phyloP scores from a whole-genome alignment of 352 stramenopile species.

The Saprolegnia diclina region DNA sequence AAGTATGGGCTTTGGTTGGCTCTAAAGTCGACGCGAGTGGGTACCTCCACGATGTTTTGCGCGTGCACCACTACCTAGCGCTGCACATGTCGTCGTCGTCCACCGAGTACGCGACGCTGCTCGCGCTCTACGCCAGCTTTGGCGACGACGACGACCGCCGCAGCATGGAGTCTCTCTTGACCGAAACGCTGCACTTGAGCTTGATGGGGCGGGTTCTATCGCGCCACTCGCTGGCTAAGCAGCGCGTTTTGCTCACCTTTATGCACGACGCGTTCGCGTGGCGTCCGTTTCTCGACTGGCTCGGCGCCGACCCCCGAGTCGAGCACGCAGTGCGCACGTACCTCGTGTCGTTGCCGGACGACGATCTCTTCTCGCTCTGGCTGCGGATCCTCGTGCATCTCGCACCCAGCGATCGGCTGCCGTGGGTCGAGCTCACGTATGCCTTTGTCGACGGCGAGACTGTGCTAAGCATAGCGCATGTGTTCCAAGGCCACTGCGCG shows the following conservation, averaged over 20 bases:
- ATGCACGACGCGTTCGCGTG: neutral
- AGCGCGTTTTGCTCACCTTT: neutral
- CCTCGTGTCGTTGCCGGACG: neutral
- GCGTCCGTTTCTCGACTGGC: neutral
- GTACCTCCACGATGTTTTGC: conserved; percentile 2
- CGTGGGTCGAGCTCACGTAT: neutral
- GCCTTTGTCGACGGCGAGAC: neutral
- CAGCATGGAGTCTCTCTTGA: neutral
- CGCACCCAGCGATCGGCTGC: neutral
- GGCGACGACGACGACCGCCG: neutral
- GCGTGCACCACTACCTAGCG: neutral
- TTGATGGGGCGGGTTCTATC: neutral
- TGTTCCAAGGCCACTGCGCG: neutral
- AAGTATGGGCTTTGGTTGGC: neutral
- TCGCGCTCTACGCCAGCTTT: neutral
- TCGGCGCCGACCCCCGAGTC: neutral
- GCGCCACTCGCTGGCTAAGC: neutral
- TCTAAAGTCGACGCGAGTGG: neutral
- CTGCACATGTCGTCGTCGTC: neutral
- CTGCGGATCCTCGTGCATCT: neutral
- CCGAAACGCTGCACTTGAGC: neutral
- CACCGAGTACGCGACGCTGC: neutral
- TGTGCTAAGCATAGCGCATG: neutral
- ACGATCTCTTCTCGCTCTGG: conserved; percentile 5
- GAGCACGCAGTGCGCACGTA: neutral